A percentile compares a stretch with the other conserved stretches of the same genome.
phyloP scores from a whole-genome alignment of 169 alveolate species.

The Plasmodium vinckei region DNA sequence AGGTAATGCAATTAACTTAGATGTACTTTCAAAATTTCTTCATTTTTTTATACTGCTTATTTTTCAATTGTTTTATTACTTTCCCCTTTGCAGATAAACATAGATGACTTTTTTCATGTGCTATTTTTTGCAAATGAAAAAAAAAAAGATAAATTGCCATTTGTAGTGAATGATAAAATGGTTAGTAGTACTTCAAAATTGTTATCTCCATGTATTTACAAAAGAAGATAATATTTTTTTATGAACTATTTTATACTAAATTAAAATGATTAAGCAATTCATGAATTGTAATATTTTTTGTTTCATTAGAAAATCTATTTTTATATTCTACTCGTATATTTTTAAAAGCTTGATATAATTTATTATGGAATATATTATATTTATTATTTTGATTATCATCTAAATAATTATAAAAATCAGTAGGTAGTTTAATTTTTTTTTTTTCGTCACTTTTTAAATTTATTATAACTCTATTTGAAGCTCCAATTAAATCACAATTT shows the following conservation, averaged over 20 bases:
- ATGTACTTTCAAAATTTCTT: background rate
- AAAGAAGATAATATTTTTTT: conserved; percentile 36
- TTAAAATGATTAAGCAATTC: conserved; percentile 30
- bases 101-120: conserved; percentile 53
- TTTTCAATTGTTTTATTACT: conserved; percentile 10
- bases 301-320: conserved; percentile 43
- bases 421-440: conserved; percentile 34
- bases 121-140: conserved; percentile 54
- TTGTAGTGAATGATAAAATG: conserved; percentile 14
- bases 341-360: conserved; percentile 32
- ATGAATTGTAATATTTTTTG: conserved; percentile 56
- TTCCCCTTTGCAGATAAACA: conserved; percentile 25
- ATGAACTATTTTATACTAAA: background rate
- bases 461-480: conserved; percentile 48
- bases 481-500: conserved; percentile 70
- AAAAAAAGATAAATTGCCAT: conserved; percentile 10
- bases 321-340: conserved; percentile 40
- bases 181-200: conserved; percentile 33
- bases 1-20: conserved; percentile 17
- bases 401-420: conserved; percentile 45
- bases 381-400: conserved; percentile 5
- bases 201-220: conserved; percentile 55
- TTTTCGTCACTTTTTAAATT: conserved; percentile 30
- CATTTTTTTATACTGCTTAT: background rate
- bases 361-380: conserved; percentile 23